Percentiles rank a stretch among this genome's conserved stretches.
These are phyloP conservation scores for Ogataea minuta DNA, from an alignment of 805 yeast genomes.

Conservation along the genomic window DNA sequence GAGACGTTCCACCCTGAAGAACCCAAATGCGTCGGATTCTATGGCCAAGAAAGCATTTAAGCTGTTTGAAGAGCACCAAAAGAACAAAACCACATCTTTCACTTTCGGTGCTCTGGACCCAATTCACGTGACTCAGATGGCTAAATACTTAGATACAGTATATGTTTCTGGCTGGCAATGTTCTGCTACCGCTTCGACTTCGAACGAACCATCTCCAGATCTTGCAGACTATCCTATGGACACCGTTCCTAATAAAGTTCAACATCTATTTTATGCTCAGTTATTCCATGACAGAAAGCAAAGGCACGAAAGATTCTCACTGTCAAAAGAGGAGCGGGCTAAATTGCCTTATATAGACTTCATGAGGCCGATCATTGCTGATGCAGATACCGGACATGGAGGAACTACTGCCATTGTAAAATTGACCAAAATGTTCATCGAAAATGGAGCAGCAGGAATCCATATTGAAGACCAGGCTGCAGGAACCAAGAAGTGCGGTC, in stretches of 20 bases:
- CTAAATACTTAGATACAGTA: conserved; percentile 86
- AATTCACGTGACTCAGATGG: conserved; percentile 94
- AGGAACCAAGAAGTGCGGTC: conserved; percentile 98
- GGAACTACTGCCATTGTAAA: conserved; percentile 96
- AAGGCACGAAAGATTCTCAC: conserved; percentile 71
- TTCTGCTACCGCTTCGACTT: conserved; percentile 94
- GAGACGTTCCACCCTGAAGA: conserved; percentile 79
- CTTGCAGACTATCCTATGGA: conserved; percentile 98
- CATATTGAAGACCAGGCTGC: conserved; percentile 99
- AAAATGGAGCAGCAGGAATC: conserved; percentile 98
- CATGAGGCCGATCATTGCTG: conserved; percentile 93
- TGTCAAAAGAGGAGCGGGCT: conserved; percentile 63
- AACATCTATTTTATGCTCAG: conserved; percentile 95
- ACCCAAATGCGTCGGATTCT: conserved; percentile 69
- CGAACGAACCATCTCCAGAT: conserved; percentile 98
- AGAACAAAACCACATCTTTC: conserved; percentile 70
- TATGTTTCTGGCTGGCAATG: conserved; percentile 99
- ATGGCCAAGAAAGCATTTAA: conserved; percentile 82
- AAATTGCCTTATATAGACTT: conserved; percentile 78
- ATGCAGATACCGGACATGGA: conserved; percentile 99
- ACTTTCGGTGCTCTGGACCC: conserved; percentile 97
- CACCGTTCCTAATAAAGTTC: conserved; percentile 97
- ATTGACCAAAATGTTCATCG: conserved; percentile 92
- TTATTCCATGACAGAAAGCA: conserved; percentile 96
- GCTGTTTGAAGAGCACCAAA: conserved; percentile 69